Percentiles rank a stretch among this genome's conserved stretches.
Conservation (phyloP, 1,139 yeast genomes). For the Hanseniaspora gamundiae region DNA sequence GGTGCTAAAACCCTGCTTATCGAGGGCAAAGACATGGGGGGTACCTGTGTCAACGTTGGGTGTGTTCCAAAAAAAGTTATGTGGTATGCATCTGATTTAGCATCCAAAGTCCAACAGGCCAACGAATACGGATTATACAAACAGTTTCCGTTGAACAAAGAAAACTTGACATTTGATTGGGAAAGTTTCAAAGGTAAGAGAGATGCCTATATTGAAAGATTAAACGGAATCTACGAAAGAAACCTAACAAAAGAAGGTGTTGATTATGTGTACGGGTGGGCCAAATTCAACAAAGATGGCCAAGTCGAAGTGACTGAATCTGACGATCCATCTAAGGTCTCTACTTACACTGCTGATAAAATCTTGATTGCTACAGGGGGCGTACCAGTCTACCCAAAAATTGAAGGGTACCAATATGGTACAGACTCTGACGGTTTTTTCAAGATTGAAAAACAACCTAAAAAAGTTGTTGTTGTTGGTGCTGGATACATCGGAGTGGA, state of each 20-base stretch:
- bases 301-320: slow-evolving; percentile 64
- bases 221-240: slow-evolving; percentile 87
- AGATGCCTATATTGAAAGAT: slow-evolving; percentile 77
- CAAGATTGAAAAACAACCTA: slow-evolving; percentile 67
- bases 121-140: slow-evolving; percentile 67
- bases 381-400: slow-evolving; percentile 55
- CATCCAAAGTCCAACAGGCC: slow-evolving; percentile 61
- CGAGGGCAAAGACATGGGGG: slow-evolving; percentile 79
- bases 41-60: slow-evolving; percentile 98
- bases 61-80: slow-evolving; percentile 98
- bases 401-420: slow-evolving; percentile 77
- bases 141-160: slow-evolving; percentile 39
- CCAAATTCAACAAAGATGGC: slow-evolving; percentile 56
- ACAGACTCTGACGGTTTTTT: slow-evolving; percentile 89
- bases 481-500: slow-evolving; percentile 98
- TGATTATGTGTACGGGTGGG: slow-evolving; percentile 80
- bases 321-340: slow-evolving; percentile 40
- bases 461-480: slow-evolving; percentile 87
- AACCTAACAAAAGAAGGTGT: slow-evolving; percentile 84
- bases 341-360: slow-evolving; percentile 62
- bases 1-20: slow-evolving; percentile 81
- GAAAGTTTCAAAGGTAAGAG: slow-evolving; percentile 65
- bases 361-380: slow-evolving; percentile 93
- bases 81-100: slow-evolving; percentile 95
- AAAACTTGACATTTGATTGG: slow-evolving; percentile 58